Evolutionary conservation across 306 rosid genomes (phyloP).

Genomic region (Lablab purpureus): DNA sequence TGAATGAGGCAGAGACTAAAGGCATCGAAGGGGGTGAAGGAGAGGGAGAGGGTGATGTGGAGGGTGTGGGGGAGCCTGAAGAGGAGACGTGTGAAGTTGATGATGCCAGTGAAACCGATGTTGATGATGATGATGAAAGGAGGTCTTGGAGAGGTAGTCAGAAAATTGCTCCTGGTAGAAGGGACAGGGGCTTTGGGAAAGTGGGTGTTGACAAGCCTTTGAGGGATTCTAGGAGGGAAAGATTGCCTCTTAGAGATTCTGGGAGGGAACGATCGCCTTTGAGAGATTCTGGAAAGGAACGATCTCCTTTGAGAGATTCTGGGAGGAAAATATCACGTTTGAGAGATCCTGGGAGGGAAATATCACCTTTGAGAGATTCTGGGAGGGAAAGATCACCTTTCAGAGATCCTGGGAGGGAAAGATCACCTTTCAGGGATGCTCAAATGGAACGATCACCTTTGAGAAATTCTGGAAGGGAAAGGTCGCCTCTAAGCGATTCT

Average conservation of each 20-base stretch:
- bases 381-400: background rate
- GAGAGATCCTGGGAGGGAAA: background rate
- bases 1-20: conserved; percentile 44
- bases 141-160: conserved; percentile 22
- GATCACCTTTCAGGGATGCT: conserved; percentile 35
- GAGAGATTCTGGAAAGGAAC: conserved; percentile 43
- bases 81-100: conserved; percentile 47
- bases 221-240: background rate
- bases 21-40: conserved; percentile 34
- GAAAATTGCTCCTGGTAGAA: conserved; percentile 29
- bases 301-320: background rate
- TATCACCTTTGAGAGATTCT: background rate
- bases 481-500: conserved; percentile 38
- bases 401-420: background rate
- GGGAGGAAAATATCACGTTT: background rate
- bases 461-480: conserved; percentile 42
- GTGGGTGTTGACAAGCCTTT: conserved; percentile 36
- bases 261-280: background rate
- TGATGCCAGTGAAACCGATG: conserved; percentile 48
- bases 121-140: conserved; percentile 47
- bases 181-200: conserved; percentile 39
- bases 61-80: conserved; percentile 47
- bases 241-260: background rate
- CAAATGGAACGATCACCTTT: conserved; percentile 22
- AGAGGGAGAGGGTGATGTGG: conserved; percentile 38